Base-by-base conservation (phyloP, 2,329 filamentous ascomycete genomes). In the Penicillium sp. region DNA sequence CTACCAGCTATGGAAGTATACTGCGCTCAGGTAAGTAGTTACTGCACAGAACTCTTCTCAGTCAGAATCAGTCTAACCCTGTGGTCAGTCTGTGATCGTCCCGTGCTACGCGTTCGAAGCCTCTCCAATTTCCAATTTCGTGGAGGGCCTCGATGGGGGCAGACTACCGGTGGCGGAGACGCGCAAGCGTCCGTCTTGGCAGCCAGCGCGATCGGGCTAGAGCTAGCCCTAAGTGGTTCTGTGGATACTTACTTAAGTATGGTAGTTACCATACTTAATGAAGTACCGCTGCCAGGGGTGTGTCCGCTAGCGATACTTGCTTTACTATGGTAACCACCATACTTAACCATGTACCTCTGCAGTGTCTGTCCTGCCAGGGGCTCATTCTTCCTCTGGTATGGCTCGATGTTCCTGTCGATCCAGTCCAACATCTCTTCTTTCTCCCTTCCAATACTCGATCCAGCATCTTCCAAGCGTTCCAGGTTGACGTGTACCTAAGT, bases 101-200 rank as follows among this genome's bases (percentile, higher is more conserved):
- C 54, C 47, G 51, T 51, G 41, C 41, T 48, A 59, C 54, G 51
- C 51, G 49, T 53, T 56, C 56, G 42, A 54, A 55, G 52, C 49
- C 52, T 57, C 40, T 52, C 27, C 49, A 56, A 50, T 51, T 52
- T 52, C 27, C 49, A 56, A 50, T 51, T 52, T 50, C 52, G 41
- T 39, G 17, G 26, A 47, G 42, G 46, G 27, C 46, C 33, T 44
- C 33, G 36, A 50, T 43, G 45, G 56, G 29, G 46, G 9, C 50
- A 53, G 44, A 32, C 13, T 33, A 29, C 27, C 36, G 41, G 54
- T 53, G 55, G 55, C 55, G 68, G 67, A 70, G 68, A 70, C 68
- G 68, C 68, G 68, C 68, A 71, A 71, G 68, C 68, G 61, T 67
- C 64, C 66, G 64, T 67, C 69, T 71, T 71, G 69, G 68, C 68